Conservation (phyloP, 2,329 filamentous ascomycete genomes). For the Ascochyta lentis region DNA sequence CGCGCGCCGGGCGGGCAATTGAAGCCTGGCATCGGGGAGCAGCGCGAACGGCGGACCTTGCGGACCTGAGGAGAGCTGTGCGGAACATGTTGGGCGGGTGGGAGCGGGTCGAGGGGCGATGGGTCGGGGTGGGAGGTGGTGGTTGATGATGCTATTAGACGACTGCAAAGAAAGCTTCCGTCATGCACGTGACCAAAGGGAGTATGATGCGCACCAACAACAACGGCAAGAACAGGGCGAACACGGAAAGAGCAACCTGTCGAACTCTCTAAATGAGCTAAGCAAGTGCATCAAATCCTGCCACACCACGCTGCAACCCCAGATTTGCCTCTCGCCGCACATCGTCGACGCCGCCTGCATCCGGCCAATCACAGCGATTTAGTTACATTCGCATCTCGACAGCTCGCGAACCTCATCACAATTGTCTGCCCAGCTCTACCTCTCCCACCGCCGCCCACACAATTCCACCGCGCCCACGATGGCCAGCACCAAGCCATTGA, state of each 20-base stretch:
- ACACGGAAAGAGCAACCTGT: neutral
- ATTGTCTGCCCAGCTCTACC: slow-evolving; percentile 28
- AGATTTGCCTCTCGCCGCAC: slow-evolving; percentile 20
- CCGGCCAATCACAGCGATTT: slow-evolving; percentile 40
- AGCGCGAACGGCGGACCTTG: slow-evolving; percentile 59
- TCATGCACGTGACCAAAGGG: slow-evolving; percentile 6
- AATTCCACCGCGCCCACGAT: slow-evolving; percentile 48
- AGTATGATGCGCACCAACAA: slow-evolving; percentile 8
- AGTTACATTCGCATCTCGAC: slow-evolving; percentile 29
- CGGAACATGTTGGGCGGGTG: slow-evolving; percentile 77
- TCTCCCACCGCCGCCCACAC: slow-evolving; percentile 31
- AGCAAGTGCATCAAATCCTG: neutral
- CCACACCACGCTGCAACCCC: slow-evolving; percentile 2
- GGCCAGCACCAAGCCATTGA: slow-evolving; percentile 57
- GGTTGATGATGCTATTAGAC: slow-evolving; percentile 32
- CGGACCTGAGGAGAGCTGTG: slow-evolving; percentile 80
- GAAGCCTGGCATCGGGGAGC: slow-evolving; percentile 51
- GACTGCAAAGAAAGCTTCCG: slow-evolving; percentile 24
- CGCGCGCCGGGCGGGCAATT: slow-evolving; percentile 67
- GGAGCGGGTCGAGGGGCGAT: slow-evolving; percentile 27
- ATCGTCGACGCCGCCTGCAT: slow-evolving; percentile 26
- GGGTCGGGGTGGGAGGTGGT: slow-evolving; percentile 23
- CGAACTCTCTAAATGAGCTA: neutral
- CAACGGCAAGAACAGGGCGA: neutral
- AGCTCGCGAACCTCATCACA: slow-evolving; percentile 27